Evolutionary conservation across 2,329 filamentous ascomycete species (phyloP), one percentile per base, ranked within the genome.

Genomic region (Trichoderma aggressivum): DNA sequence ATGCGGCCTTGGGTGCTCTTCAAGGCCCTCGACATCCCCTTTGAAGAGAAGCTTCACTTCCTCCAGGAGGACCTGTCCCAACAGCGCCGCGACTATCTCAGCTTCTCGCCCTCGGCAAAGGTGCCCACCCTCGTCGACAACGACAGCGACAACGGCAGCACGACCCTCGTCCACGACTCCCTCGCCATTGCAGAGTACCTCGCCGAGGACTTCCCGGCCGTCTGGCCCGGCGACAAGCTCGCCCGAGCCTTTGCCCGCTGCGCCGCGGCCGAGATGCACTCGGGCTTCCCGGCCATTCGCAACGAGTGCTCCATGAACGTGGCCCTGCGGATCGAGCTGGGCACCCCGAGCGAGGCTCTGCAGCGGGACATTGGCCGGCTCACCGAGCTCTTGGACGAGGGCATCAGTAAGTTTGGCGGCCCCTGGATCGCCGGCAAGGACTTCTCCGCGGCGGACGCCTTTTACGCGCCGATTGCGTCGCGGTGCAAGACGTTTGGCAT

Each of bases 121-220:
- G 83, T 85, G 10, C 83, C 83, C 2, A 81, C 81, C 70, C 75
- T 85, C 12, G 76, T 81, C 30, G 79, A 82, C 66, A 72, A 60
- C 18, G 74, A 76, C 12, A 63, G 63, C 30, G 79, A 82, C 66
- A 72, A 60, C 18, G 74, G 75, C 12, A 63, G 63, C 0, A 70
- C 74, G 12, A 76, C 82, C 36, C 72, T 81, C 7, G 75, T 86
- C 63, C 83, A 81, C 77, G 85, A 87, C 72, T 86, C 85, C 0
- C 79, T 86, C 16, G 81, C 85, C 70, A 86, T 87, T 61, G 78
- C 78, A 77, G 84, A 86, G 70, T 83, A 83, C 74, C 75, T 86
- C 5, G 82, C 84, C 21, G 84, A 86, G 71, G 73, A 75, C 24
- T 75, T 84, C 63, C 82, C 83, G 0, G 72, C 71, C n/a, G 80